These are phyloP conservation scores for Athelia psychrophila DNA, from an alignment of 1,284 basidiomycete species.

Conservation along the genomic window DNA sequence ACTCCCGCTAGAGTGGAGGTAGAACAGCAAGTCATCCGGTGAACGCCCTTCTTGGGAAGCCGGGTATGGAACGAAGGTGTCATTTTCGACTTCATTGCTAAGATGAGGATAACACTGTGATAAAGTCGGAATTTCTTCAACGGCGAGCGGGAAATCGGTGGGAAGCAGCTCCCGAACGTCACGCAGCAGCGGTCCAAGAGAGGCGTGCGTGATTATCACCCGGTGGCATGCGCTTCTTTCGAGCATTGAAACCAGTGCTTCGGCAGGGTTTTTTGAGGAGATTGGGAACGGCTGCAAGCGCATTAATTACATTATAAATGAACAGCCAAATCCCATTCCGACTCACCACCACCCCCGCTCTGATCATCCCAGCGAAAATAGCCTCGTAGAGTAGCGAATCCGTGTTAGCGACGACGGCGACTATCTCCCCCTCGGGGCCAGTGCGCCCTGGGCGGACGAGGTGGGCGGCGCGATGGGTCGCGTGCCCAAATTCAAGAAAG, in stretches of 20 bases:
- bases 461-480: constrained; percentile 30
- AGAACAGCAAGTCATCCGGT: constrained; percentile 10
- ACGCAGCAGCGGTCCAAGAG: constrained; percentile 16
- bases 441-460: constrained; percentile 21
- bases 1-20: constrained; percentile 24
- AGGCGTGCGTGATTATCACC: constrained; percentile 17
- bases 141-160: constrained; percentile 7
- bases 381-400: constrained; percentile 31
- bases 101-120: constrained; percentile 25
- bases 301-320: neutral
- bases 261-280: constrained; percentile 24
- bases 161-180: constrained; percentile 11
- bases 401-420: constrained; percentile 27
- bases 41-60: neutral
- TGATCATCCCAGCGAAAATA: constrained; percentile 23
- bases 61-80: constrained; percentile 21
- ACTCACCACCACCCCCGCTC: constrained; percentile 26
- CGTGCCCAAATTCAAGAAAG: constrained; percentile 19
- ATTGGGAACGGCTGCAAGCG: constrained; percentile 33
- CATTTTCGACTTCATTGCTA: constrained; percentile 17
- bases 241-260: constrained; percentile 22
- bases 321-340: no score
- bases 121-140: constrained; percentile 23
- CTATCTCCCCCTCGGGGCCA: constrained; percentile 23
- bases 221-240: constrained; percentile 18